Evolutionary conservation across 2,329 filamentous ascomycete species (phyloP), one percentile per base, ranked within the genome.

Genomic region (Phoma herbarum): DNA sequence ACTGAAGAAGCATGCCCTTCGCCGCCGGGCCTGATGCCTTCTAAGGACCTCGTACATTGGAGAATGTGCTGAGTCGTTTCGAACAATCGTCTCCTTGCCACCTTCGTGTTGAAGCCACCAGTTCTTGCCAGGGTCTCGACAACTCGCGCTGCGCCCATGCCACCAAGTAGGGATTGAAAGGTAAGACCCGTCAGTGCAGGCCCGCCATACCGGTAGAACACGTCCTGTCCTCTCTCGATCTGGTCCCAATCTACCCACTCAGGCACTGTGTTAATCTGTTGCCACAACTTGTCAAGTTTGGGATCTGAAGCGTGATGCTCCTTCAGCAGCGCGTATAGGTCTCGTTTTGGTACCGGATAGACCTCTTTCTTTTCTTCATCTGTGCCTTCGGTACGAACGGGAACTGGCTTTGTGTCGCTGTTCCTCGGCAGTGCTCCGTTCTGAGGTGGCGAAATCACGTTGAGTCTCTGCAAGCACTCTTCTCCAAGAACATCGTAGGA

Each of bases 231-330:
- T 68, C 90, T 82, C 59, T 83, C 81, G 55, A 94, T 88, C 70
- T 92, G 89, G 2, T 84, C 84, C 90, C 90, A 93, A 71, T 93
- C 86, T 2, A 93, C 90, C 90, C 90, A 93, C 0, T 84, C 80
- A 0, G 90, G 91, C 4, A 92, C 77, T 0, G 83, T 87, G 57
- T 86, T 88, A 55, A 90, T 81, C 69, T 92, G 82, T 0, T 77
- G 73, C 90, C 90, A 93, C 9, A 94, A 78, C 52, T 83, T 66
- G 8, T 74, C 68, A 22, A 88, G 77, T 37, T 85, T 83, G 23
- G 83, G 78, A 65, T 93, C 85, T 6, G 81, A 78, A 2, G 77
- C 72, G 10, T 82, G 80, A 72, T 92, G 81, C 6, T 88, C 81
- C 66, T 81, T 77, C 1, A 94, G 76, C 9, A 92, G 75, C 11